Base-by-base conservation (phyloP, 768 basidiomycete species). In the Suillus subalutaceus region DNA sequence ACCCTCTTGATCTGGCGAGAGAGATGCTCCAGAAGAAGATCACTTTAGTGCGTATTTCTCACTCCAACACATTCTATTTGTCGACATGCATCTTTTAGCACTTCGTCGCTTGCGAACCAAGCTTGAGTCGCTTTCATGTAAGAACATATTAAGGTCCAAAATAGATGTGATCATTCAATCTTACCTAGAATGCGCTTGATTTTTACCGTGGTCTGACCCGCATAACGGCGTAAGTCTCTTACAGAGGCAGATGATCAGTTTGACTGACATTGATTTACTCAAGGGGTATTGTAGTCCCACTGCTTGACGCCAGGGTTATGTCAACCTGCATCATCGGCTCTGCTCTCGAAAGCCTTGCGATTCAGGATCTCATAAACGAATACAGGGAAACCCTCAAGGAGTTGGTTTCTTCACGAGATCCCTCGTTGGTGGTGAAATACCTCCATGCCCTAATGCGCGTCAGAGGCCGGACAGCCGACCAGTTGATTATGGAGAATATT, bases 31-130 rank as follows among this genome's bases (percentile, higher is more conserved):
- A 79, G 60, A 75, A 77, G 43, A 86, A 86, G 0, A 86, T 88
- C 53, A 83, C 84, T 1, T 69, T 87, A 63, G 86, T 86, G 10
- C 26, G 72, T 58, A 81, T 70, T 20, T 12, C 48, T 57, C 30
- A 55, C 56, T 64, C 67, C 15, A 71, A 63, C 16, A 18, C n/a
- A 55, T 37, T 6, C 61, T 23, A 26, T 32, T 40, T 48, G 40
- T 26, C 46, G 56, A 61, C 44, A 66, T 52, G 35, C 46, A 43
- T 43, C 58, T 18, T 50, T 30, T 66, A 86, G 85, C 86, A 86
- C 73, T 81, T 86, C 69, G 82, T 87, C 38, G 87, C 85, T 0
- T 88, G 86, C 75, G 86, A 88, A 70, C 86, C 63, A 26, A 63
- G 52, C 16, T 41, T 63, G 30, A 30, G 50, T 41, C 18, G 15